Conservation (phyloP, 306 rosid species). For the Castanea sativa region DNA sequence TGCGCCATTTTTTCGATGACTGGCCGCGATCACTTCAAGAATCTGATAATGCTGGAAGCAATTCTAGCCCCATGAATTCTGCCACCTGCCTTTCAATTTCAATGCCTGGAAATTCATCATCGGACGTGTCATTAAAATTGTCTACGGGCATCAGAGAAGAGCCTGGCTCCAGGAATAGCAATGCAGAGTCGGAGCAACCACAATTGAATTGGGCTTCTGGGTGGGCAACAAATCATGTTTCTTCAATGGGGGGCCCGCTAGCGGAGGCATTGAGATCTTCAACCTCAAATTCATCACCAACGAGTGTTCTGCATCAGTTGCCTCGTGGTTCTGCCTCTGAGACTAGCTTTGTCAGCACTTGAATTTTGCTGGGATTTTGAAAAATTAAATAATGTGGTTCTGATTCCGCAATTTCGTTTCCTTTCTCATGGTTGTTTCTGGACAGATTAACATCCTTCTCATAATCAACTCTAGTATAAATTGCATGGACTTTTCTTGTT, state of each 20-base stretch:
- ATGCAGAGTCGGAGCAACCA: slow-evolving; percentile 35
- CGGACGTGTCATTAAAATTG: slow-evolving; percentile 80
- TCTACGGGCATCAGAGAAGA: slow-evolving; percentile 63
- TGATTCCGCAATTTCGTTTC: neutral
- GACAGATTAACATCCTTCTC: neutral
- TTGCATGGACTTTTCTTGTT: neutral
- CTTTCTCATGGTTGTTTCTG: neutral
- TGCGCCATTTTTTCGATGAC: slow-evolving; percentile 91
- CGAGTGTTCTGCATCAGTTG: slow-evolving; percentile 78
- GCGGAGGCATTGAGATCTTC: slow-evolving; percentile 92
- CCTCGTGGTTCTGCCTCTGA: slow-evolving; percentile 53
- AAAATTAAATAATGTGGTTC: neutral
- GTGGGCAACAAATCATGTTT: slow-evolving; percentile 67
- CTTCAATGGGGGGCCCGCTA: slow-evolving; percentile 95
- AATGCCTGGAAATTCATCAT: slow-evolving; percentile 53
- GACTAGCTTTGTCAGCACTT: slow-evolving; percentile 57
- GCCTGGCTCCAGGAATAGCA: slow-evolving; percentile 33
- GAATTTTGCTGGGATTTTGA: slow-evolving; percentile 2
- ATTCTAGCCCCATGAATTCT: slow-evolving; percentile 31
- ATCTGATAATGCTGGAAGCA: slow-evolving; percentile 41
- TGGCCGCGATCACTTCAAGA: slow-evolving; percentile 80
- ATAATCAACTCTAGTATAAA: neutral
- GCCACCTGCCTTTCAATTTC: slow-evolving; percentile 74
- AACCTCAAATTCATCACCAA: slow-evolving; percentile 68
- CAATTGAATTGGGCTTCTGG: slow-evolving; percentile 72